A percentile compares a stretch with the other conserved stretches of the same genome.
phyloP scores from a whole-genome alignment of 2,329 filamentous ascomycete species.

The Colletotrichum horii region DNA sequence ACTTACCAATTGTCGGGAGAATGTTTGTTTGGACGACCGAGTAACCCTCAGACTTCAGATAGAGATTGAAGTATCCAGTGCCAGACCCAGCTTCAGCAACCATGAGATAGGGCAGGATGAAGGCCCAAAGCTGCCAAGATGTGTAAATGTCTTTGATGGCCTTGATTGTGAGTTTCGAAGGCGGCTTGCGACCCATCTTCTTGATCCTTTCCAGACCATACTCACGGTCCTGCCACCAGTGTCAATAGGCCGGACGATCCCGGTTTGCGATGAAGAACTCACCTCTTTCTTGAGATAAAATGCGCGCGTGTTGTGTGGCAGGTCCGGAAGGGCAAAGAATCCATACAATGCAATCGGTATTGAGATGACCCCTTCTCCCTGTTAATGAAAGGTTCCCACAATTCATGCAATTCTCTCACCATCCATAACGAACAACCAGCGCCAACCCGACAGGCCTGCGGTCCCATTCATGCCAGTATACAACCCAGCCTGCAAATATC shows the following conservation, averaged over 20 bases:
- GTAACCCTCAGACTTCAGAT: slow-evolving; percentile 46
- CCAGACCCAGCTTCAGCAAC: slow-evolving; percentile 15
- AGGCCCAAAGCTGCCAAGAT: slow-evolving; percentile 22
- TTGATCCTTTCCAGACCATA: slow-evolving; percentile 26
- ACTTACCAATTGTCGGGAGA: slow-evolving; percentile 34
- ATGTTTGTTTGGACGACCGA: slow-evolving; percentile 55
- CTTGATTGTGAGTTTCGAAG: slow-evolving; percentile 3
- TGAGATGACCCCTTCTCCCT: slow-evolving; percentile 12
- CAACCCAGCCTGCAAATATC: slow-evolving; percentile 59
- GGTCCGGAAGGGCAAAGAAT: slow-evolving; percentile 25
- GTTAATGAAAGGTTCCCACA: background rate
- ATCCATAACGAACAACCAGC: slow-evolving; percentile 46
- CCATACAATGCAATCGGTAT: slow-evolving; percentile 26
- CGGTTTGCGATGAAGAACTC: background rate
- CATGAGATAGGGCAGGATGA: slow-evolving; percentile 24
- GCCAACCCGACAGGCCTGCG: slow-evolving; percentile 36
- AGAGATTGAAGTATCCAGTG: slow-evolving; percentile 34
- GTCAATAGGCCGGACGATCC: background rate
- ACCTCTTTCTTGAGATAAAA: slow-evolving; percentile 14
- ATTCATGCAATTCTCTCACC: slow-evolving; percentile 16
- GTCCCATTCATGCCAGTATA: slow-evolving; percentile 42
- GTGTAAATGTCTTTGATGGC: slow-evolving; percentile 19
- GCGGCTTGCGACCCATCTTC: slow-evolving; percentile 23
- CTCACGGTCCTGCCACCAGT: background rate
- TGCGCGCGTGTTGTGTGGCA: slow-evolving; percentile 16